These are phyloP conservation scores for Saccharomycopsis fermentans DNA, from an alignment of 805 yeast genomes.

Conservation along the genomic window DNA sequence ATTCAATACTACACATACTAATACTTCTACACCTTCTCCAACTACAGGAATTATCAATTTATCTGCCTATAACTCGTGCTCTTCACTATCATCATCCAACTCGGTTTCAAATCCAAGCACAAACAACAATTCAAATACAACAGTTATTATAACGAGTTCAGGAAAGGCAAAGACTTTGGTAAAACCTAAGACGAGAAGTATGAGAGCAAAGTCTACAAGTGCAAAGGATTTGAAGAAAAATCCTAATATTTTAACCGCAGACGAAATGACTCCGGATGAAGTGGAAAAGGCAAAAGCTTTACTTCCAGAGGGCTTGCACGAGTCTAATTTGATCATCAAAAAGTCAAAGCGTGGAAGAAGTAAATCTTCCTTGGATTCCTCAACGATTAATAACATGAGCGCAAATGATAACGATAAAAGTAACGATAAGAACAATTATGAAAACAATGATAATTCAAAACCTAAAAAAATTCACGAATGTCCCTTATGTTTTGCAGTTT, in stretches of 20 bases:
- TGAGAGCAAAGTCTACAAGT: neutral
- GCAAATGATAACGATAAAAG: neutral
- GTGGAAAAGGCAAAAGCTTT: slow-evolving; percentile 4
- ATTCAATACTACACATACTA: neutral
- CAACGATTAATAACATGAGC: neutral
- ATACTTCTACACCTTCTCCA: neutral
- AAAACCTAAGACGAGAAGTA: slow-evolving; percentile 1
- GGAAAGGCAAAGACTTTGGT: neutral
- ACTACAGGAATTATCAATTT: neutral
- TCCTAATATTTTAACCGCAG: neutral
- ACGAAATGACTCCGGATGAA: slow-evolving; percentile 2
- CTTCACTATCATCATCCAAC: neutral
- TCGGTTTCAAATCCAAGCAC: neutral
- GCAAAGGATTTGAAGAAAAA: neutral
- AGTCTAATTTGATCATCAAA: slow-evolving; percentile 10
- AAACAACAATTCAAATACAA: neutral
- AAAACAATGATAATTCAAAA: slow-evolving; percentile 20
- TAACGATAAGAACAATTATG: neutral
- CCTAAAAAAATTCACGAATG: slow-evolving; percentile 50
- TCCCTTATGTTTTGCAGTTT: slow-evolving; percentile 50
- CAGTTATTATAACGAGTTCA: neutral
- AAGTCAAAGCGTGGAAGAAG: slow-evolving; percentile 16
- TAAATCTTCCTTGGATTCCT: slow-evolving; percentile 4
- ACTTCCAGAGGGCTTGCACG: slow-evolving; percentile 16
- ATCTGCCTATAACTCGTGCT: neutral